These are phyloP conservation scores for Fusarium compactum DNA, from an alignment of 2,329 filamentous ascomycete species.

Conservation along the genomic window DNA sequence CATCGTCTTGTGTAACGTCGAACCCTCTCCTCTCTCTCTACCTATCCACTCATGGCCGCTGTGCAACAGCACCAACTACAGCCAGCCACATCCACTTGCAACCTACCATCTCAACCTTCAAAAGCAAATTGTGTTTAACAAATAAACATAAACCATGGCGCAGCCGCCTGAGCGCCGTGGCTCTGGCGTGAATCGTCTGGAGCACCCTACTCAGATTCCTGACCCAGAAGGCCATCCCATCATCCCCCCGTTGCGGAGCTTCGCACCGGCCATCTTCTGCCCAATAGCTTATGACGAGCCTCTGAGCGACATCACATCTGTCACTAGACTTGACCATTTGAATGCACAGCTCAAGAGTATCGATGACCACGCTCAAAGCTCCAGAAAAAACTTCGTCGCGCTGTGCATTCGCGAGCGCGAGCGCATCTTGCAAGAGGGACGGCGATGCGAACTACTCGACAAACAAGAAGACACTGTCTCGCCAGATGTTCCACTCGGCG, in stretches of 20 bases:
- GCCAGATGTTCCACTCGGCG: conserved; percentile 10
- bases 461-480: background rate
- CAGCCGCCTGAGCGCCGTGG: conserved; percentile 12
- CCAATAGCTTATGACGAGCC: conserved; percentile 42
- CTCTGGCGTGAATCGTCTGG: background rate
- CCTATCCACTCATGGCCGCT: conserved; percentile 6
- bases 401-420: conserved; percentile 49
- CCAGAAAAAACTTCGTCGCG: conserved; percentile 49
- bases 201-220: conserved; percentile 2
- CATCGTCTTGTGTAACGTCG: background rate
- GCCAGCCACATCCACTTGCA: background rate
- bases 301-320: conserved; percentile 11
- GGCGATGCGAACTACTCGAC: conserved; percentile 31
- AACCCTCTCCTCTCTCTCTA: background rate
- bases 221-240: conserved; percentile 30
- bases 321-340: conserved; percentile 35
- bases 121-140: background rate
- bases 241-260: conserved; percentile 15
- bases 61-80: conserved; percentile 14
- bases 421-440: conserved; percentile 47
- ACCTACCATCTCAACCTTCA: background rate
- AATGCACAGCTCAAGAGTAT: conserved; percentile 37
- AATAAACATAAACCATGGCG: conserved; percentile 21
- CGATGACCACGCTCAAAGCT: conserved; percentile 45
- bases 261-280: conserved; percentile 49